Evolutionary conservation across 83 land plant genomes (phyloP), one percentile per base, ranked within the genome.

Genomic region (Isoetes engelmannii): DNA sequence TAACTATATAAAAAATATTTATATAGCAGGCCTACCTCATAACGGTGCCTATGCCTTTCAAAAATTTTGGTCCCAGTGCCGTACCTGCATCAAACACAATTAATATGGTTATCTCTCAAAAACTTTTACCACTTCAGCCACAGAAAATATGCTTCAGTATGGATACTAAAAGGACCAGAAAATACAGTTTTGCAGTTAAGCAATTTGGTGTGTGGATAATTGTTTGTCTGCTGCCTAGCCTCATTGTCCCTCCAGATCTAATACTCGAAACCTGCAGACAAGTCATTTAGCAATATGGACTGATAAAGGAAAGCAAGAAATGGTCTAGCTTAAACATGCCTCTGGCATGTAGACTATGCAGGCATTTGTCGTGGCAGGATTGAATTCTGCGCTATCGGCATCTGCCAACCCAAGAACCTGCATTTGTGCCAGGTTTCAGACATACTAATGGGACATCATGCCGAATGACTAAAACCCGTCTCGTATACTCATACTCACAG

Each of bases 11-110:
- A 28, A 28, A n/a, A 28, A 28, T 28, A 2, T 28, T 28, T 2
- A 28, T 28, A 28, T 28, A 28, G 37, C 17, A 51, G 3, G 17
- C 13, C 13, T 17, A 51, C 55, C 55, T 51, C 55, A 51, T 51
- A 51, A 12, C 55, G 13, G 55, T 51, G 55, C 55, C 55, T 51
- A 15, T 51, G 55, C 55, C 55, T 12, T 51, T 51, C 55, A 15
- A 12, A 51, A 51, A 51, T 51, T 12, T 51, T 12, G 15, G 55
- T 51, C 2, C 17, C 55, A 12, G 13, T 51, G 15, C 17, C 15
- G 55, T 51, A 51, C 17, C 55, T 51, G 55, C 55, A 51, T 17
- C 55, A 12, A 51, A 12, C 15, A 12, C 55, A 51, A 28, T 28
- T 28, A 28, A 28, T 2, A 28, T 28, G 37, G 37, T 28, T 28